These are phyloP conservation scores for Acer campestre DNA, from an alignment of 345 rosid species.

Conservation along the genomic window DNA sequence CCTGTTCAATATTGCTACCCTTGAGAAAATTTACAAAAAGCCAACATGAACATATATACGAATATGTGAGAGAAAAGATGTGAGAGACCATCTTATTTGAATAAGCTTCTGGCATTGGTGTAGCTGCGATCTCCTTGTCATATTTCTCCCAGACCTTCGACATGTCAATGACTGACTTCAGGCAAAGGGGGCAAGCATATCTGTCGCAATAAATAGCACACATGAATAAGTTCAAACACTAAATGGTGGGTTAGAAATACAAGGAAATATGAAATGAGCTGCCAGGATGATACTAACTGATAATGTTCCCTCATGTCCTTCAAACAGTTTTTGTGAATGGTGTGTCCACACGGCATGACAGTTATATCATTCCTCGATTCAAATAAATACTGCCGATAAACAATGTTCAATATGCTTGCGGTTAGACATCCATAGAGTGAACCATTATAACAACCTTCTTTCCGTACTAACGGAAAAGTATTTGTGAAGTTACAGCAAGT, in stretches of 20 bases:
- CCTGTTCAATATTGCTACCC: constrained; percentile 34
- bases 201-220: constrained; percentile 28
- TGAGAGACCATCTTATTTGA: constrained; percentile 56
- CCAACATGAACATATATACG: neutral
- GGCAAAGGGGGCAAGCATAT: constrained; percentile 89
- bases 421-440: neutral
- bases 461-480: neutral
- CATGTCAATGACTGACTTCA: constrained; percentile 91
- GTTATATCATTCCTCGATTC: constrained; percentile 75
- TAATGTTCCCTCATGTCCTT: constrained; percentile 82
- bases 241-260: neutral
- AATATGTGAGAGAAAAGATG: neutral
- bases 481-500: neutral
- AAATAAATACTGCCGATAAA: constrained; percentile 62
- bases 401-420: neutral
- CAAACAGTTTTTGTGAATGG: constrained; percentile 75
- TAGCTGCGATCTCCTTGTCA: constrained; percentile 78
- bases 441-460: neutral
- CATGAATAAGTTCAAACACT: constrained; percentile 7
- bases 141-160: constrained; percentile 89
- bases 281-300: constrained; percentile 48
- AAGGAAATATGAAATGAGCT: neutral
- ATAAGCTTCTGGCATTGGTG: constrained; percentile 78
- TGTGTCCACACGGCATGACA: constrained; percentile 86
- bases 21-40: neutral